Evolutionary conservation across 169 alveolate species (phyloP), one percentile per base, ranked within the genome.

Genomic region (Plasmodium malariae): DNA sequence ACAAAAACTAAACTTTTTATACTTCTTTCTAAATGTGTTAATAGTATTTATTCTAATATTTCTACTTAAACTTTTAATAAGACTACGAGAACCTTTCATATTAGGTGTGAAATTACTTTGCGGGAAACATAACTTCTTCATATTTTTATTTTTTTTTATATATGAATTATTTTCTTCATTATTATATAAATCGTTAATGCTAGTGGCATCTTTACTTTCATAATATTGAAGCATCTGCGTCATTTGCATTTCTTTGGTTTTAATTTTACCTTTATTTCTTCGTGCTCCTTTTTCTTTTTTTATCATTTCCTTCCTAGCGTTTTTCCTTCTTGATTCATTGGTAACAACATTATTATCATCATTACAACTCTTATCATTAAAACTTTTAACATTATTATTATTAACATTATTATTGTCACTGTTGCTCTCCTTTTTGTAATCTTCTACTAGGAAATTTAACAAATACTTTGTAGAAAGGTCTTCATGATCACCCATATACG

Each of bases 1-100:
- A 67, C 91, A 83, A 37, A 83, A 83, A 30, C 73, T 36, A 37
- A 83, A 83, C 14, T 49, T 67, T 55, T 83, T 83, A 40, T 83
- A 83, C 51, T 83, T 83, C 43, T 45, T 76, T 12, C 43, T 76
- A 24, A 76, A 37, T 17, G 63, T 55, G 45, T 62, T 63, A 12
- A 76, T 60, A 7, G 43, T 54, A 62, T 36, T 76, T 30, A 60
- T 43, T 62, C 71, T 21, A 6, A 19, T 57, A 59, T 55, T 57
- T 57, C 36, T 34, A 7, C 62, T 59, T 26, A 55, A 60, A 9
- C 32, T 62, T 26, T 37, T 40, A 28, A 26, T 32, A 5, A 7
- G 7, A 37, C 1, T 2, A 6, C 37, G 17, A 49, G 40, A 3
- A 17, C 36, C 26, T 51, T 48, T 76, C 54, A 59, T n/a, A 14